These are phyloP conservation scores for Teratosphaeria epicoccoides DNA, from an alignment of 2,329 filamentous ascomycete species.

Conservation along the genomic window DNA sequence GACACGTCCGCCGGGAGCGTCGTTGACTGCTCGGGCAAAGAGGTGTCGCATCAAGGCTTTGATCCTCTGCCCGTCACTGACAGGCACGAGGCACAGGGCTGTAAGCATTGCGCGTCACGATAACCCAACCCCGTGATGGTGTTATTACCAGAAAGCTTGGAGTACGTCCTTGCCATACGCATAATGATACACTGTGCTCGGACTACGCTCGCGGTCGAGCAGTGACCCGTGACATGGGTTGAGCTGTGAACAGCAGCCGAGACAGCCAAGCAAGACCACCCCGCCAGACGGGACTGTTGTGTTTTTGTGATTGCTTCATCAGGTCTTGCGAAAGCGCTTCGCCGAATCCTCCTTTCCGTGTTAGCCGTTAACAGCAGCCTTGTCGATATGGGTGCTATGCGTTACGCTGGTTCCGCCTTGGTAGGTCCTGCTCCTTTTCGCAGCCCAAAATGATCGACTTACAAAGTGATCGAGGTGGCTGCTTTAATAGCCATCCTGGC, in stretches of 20 bases:
- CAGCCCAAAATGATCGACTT: background rate
- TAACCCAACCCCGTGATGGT: too few species aligned
- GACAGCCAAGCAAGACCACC: background rate
- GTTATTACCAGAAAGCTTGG: too few species aligned
- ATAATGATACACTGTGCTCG: too few species aligned
- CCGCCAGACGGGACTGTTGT: background rate
- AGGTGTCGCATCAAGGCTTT: too few species aligned
- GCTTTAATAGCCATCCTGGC: constrained; percentile 1
- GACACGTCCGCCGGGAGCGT: too few species aligned
- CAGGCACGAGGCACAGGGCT: too few species aligned
- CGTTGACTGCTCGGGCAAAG: too few species aligned
- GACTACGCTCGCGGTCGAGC: background rate
- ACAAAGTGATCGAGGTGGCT: background rate
- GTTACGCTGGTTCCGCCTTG: background rate
- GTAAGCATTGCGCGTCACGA: too few species aligned
- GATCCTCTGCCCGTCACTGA: too few species aligned
- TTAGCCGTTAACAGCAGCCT: background rate
- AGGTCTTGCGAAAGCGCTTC: background rate
- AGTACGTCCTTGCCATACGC: too few species aligned
- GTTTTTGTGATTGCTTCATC: too few species aligned
- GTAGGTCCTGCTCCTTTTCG: background rate
- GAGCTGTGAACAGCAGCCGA: background rate
- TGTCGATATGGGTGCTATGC: background rate
- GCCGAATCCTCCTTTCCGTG: background rate
- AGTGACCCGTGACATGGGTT: background rate